These are phyloP conservation scores for Aspergillaceae sp. DNA, from an alignment of 2,329 filamentous ascomycete species.

Conservation along the genomic window DNA sequence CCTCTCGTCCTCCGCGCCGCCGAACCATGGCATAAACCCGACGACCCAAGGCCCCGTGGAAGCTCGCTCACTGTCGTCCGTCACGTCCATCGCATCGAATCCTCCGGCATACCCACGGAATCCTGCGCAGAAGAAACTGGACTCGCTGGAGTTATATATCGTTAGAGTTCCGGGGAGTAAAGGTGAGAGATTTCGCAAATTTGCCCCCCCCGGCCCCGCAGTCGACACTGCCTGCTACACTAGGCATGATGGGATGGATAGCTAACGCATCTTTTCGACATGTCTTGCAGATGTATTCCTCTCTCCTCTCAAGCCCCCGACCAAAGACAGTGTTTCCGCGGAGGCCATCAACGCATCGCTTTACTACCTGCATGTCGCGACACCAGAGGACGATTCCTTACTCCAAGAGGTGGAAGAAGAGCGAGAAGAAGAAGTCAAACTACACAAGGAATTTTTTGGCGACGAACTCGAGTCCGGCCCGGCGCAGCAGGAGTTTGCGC, in stretches of 20 bases:
- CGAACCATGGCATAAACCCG: slow-evolving; percentile 2
- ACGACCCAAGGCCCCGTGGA: slow-evolving; percentile 46
- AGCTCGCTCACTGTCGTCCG: slow-evolving; percentile 70
- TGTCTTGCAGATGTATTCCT: slow-evolving; percentile 68
- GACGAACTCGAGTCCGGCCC: slow-evolving; percentile 14
- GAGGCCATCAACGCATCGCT: slow-evolving; percentile 80
- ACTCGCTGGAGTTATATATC: slow-evolving; percentile 79
- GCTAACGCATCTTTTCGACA: slow-evolving; percentile 2
- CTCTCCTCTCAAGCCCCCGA: slow-evolving; percentile 77
- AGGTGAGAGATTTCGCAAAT: slow-evolving; percentile 45
- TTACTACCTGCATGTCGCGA: slow-evolving; percentile 80
- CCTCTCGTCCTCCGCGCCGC: slow-evolving; percentile 16
- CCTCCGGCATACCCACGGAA: slow-evolving; percentile 79
- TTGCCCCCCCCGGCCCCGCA: slow-evolving; percentile 8
- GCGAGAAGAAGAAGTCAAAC: slow-evolving; percentile 19
- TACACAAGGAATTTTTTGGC: slow-evolving; percentile 16
- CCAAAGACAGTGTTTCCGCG: slow-evolving; percentile 72
- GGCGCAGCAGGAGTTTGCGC: slow-evolving; percentile 20
- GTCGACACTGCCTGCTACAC: too few species aligned
- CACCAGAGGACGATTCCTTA: slow-evolving; percentile 47
- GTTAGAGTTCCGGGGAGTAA: slow-evolving; percentile 83
- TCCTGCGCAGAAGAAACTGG: slow-evolving; percentile 58
- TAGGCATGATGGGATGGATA: not conserved
- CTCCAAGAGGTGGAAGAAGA: slow-evolving; percentile 33
- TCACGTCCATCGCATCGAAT: slow-evolving; percentile 74